Base-by-base conservation (phyloP, 2,329 filamentous ascomycete genomes). In the Coleophoma eucalyptorum region DNA sequence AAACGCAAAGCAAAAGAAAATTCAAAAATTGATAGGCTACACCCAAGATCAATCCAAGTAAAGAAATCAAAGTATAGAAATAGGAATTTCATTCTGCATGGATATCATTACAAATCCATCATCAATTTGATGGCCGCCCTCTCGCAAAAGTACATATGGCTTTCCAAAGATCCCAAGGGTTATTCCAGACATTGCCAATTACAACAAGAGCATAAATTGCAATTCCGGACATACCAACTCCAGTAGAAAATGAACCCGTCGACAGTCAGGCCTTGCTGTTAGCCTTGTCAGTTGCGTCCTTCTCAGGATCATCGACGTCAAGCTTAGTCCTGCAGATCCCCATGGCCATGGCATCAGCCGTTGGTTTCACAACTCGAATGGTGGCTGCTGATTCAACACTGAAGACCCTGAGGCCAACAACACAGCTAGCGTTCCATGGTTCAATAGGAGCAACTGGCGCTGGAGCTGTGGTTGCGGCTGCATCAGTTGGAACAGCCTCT, bases 391-490 rank as follows among this genome's bases (percentile, higher is more conserved):
- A 13, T 8, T 42, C 40, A 19, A 20, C 10, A 21, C 40, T 20
- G 63, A 83, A 84, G 8, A 84, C 75, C 3, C 79, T 74, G 48
- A 84, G 69, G 0, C 81, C 80, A 0, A 84, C 73, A 16, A 83
- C 76, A 52, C 74, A 79, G 44, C 83, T 74, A 7, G 80, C 80
- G 58, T 83, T 83, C 81, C 81, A 84, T 3, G 78, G 75, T 8
- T 78, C 73, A 42, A 20, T 16, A 21, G 21, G 12, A 12, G 15
- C 6, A 16, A 18, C 18, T 16, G 26, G 26, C 26, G 16, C 40
- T 20, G 40, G 16, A 19, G 40, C 40, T 19, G 16, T 6, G 6
- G 40, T 42, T 16, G 40, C 40, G 19, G 2, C 1, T 42, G 16
- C 40, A 21, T 42, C 40, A 13, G n/a, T 18, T 42, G 40, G 26